Evolutionary conservation across 768 basidiomycete species (phyloP).

Genomic region (Pleurotus platypus): DNA sequence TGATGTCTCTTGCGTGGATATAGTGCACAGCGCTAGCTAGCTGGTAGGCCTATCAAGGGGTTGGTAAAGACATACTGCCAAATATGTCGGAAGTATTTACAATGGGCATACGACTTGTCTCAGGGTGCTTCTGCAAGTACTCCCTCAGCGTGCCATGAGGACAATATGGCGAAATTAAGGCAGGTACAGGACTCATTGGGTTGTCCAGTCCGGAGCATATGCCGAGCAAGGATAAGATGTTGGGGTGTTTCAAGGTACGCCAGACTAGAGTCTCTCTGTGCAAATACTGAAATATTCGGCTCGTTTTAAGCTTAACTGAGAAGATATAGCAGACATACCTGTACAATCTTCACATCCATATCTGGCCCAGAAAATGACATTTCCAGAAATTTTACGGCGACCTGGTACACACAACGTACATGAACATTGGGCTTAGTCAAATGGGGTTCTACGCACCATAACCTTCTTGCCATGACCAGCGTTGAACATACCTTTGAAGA

Average conservation of each 20-base stretch:
- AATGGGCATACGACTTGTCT: slow-evolving; percentile 3
- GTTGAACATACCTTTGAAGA: background rate
- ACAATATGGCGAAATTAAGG: slow-evolving; percentile 13
- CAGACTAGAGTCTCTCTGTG: slow-evolving; percentile 7
- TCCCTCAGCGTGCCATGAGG: slow-evolving; percentile 1
- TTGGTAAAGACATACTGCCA: background rate
- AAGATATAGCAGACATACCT: background rate
- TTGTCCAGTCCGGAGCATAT: background rate
- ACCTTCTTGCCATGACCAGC: background rate
- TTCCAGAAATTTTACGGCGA: background rate
- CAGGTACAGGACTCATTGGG: slow-evolving; percentile 3
- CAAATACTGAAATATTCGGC: background rate
- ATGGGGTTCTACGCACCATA: background rate
- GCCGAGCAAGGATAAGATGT: slow-evolving; percentile 8
- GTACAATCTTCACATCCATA: background rate
- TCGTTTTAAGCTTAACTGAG: background rate
- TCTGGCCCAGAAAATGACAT: background rate
- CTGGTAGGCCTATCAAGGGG: slow-evolving; percentile 10
- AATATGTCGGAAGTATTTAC: slow-evolving; percentile 2
- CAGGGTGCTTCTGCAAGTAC: slow-evolving; percentile 9
- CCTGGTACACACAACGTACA: background rate
- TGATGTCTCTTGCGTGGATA: slow-evolving; percentile 13
- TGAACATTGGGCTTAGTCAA: background rate
- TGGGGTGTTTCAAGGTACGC: slow-evolving; percentile 4
- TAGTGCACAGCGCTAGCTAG: slow-evolving; percentile 14